Percentiles rank a stretch among this genome's conserved stretches.
These are phyloP conservation scores for Boletus reticulatus DNA, from an alignment of 768 basidiomycete genomes.

Conservation along the genomic window DNA sequence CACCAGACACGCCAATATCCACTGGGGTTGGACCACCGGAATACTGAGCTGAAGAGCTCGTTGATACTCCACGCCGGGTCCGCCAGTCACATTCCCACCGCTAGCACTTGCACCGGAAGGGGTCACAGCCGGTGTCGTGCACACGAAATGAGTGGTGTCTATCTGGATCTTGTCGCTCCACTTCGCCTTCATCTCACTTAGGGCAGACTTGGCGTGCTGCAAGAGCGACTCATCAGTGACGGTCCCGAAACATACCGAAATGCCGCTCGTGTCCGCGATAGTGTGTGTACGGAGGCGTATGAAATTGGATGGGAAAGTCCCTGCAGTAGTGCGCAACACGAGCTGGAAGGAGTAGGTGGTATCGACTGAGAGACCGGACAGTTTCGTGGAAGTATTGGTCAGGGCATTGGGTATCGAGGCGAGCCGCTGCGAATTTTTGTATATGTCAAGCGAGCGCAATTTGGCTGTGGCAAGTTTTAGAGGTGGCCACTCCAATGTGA, in stretches of 20 bases:
- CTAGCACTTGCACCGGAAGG: conserved; percentile 54
- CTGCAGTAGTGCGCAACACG: conserved; percentile 88
- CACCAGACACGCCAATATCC: conserved; percentile 86
- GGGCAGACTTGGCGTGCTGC: conserved; percentile 76
- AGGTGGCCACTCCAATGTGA: conserved; percentile 93
- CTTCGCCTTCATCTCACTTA: conserved; percentile 83
- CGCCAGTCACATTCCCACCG: conserved; percentile 49
- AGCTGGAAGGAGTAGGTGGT: conserved; percentile 95
- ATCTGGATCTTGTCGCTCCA: conserved; percentile 95
- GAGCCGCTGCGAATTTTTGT: conserved; percentile 85
- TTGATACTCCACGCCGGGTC: conserved; percentile 88
- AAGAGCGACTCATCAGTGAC: conserved; percentile 74
- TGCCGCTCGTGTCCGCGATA: conserved; percentile 92
- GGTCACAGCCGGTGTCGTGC: conserved; percentile 81
- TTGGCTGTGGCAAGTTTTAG: conserved; percentile 83
- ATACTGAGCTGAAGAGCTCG: conserved; percentile 92
- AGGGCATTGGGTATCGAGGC: conserved; percentile 81
- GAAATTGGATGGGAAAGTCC: conserved; percentile 83
- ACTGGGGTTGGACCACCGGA: conserved; percentile 92
- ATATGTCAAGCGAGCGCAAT: conserved; percentile 87
- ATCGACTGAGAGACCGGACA: conserved; percentile 77
- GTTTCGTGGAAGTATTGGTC: conserved; percentile 84
- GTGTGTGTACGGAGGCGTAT: conserved; percentile 87
- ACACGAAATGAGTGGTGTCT: conserved; percentile 98
- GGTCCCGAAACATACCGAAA: conserved; percentile 92